Percentiles rank a stretch among this genome's conserved stretches.
Evolutionary conservation across 148 eudicot species (phyloP).

Genomic region (Pharnaceum exiguum): DNA sequence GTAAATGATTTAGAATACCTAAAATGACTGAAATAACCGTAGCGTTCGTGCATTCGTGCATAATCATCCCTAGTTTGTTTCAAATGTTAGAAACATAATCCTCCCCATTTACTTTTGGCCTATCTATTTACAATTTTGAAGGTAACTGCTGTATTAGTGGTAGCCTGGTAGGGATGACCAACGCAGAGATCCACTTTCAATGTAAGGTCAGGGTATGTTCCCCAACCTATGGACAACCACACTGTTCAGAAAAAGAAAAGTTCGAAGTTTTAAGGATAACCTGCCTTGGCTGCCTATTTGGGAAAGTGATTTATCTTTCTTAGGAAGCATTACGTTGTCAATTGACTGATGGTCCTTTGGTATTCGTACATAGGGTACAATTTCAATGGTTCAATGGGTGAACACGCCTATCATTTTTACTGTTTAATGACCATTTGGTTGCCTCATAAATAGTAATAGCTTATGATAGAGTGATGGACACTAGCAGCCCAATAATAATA

Average conservation of each 20-base stretch:
- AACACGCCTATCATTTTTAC: not conserved
- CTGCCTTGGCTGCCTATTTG: conserved; percentile 15
- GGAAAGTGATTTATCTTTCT: conserved; percentile 2
- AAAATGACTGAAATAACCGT: too few relatives aligned
- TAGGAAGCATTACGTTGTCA: not conserved
- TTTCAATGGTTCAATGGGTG: not conserved
- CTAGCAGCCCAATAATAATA: too few relatives aligned
- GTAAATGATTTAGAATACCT: too few relatives aligned
- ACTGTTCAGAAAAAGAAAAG: not conserved
- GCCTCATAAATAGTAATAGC: too few relatives aligned
- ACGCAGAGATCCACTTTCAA: conserved; percentile 16
- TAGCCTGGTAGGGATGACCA: conserved; percentile 21
- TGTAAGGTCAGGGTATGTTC: conserved; percentile 19
- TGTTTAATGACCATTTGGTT: too few relatives aligned
- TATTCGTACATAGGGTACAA: not conserved
- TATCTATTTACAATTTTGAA: too few relatives aligned
- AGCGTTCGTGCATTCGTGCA: too few relatives aligned
- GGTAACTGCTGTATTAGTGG: too few relatives aligned
- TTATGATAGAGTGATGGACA: too few relatives aligned
- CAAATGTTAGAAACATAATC: too few relatives aligned
- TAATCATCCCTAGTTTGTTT: too few relatives aligned
- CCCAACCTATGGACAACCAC: conserved; percentile 7
- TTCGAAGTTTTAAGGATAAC: not conserved
- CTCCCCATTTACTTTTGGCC: too few relatives aligned
- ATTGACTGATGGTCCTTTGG: not conserved